A percentile compares a stretch with the other conserved stretches of the same genome.
Evolutionary conservation across 1,139 yeast genomes (phyloP).

Genomic region (Lizanozyma gosingica): DNA sequence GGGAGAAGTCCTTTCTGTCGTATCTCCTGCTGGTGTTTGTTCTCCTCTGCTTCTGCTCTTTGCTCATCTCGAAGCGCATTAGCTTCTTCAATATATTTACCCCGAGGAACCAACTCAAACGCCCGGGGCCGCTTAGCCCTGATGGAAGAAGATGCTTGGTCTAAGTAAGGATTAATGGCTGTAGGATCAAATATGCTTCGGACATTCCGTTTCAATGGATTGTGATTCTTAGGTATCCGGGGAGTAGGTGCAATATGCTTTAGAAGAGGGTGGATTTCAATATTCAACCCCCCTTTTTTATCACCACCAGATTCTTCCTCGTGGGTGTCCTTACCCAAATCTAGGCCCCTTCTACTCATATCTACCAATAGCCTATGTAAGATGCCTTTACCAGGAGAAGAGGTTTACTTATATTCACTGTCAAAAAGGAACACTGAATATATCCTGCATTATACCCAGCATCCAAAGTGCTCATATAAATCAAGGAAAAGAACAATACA

Average conservation of each 20-base stretch:
- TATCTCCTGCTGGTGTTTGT: conserved; percentile 14
- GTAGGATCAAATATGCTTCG: conserved; percentile 29
- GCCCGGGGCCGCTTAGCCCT: conserved; percentile 20
- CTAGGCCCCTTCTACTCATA: too few species aligned
- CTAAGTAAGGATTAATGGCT: conserved; percentile 54
- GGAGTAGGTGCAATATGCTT: conserved; percentile 21
- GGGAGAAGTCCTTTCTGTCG: conserved; percentile 38
- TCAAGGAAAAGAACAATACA: too few species aligned
- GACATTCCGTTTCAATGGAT: conserved; percentile 21
- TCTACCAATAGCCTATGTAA: too few species aligned
- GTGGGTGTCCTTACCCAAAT: too few species aligned
- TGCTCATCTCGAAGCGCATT: conserved; percentile 38
- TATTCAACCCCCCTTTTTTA: conserved; percentile 35
- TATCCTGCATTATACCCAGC: too few species aligned
- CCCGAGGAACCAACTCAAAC: conserved; percentile 46
- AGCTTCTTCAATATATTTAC: conserved; percentile 54
- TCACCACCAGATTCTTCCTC: neutral
- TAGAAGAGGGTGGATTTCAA: conserved; percentile 55
- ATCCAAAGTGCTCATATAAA: too few species aligned
- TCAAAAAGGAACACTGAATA: too few species aligned
- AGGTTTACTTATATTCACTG: too few species aligned
- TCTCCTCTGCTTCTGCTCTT: conserved; percentile 21
- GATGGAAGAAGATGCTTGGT: conserved; percentile 22
- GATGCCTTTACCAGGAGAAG: too few species aligned
- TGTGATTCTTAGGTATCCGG: conserved; percentile 16